These are phyloP conservation scores for Rutstroemia sp. DNA, from an alignment of 2,329 filamentous ascomycete genomes.

Conservation along the genomic window DNA sequence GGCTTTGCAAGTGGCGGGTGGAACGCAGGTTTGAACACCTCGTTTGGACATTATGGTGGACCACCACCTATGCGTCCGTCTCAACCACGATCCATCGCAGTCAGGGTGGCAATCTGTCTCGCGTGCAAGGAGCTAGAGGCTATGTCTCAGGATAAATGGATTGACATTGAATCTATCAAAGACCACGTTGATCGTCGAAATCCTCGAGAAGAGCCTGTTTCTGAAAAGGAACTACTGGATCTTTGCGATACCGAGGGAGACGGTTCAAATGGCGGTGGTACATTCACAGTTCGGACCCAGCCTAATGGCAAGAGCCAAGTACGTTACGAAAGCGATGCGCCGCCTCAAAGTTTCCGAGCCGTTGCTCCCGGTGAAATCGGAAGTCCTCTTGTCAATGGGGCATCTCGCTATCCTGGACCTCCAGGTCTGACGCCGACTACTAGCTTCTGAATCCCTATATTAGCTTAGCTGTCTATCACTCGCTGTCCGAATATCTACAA, in stretches of 20 bases:
- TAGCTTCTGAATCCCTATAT: slow-evolving; percentile 1
- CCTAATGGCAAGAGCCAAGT: slow-evolving; percentile 31
- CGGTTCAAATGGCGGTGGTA: slow-evolving; percentile 79
- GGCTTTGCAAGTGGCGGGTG: slow-evolving; percentile 25
- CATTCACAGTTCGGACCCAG: slow-evolving; percentile 50
- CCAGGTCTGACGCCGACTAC: slow-evolving; percentile 2
- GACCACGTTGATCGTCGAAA: slow-evolving; percentile 54
- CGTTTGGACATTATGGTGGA: slow-evolving; percentile 39
- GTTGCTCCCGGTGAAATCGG: slow-evolving; percentile 62
- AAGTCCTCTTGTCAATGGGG: slow-evolving; percentile 48
- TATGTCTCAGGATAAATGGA: slow-evolving; percentile 53
- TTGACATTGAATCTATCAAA: slow-evolving; percentile 59
- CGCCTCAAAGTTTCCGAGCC: slow-evolving; percentile 31
- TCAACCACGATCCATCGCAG: slow-evolving; percentile 57
- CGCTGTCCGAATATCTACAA: slow-evolving; percentile 1
- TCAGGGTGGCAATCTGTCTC: slow-evolving; percentile 68
- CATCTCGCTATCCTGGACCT: slow-evolving; percentile 2
- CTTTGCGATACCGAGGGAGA: slow-evolving; percentile 87
- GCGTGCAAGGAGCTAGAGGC: slow-evolving; percentile 60
- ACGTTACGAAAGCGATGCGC: slow-evolving; percentile 48
- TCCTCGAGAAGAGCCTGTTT: slow-evolving; percentile 37
- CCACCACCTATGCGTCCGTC: slow-evolving; percentile 36
- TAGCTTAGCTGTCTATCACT: slow-evolving; percentile 1
- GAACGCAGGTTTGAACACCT: slow-evolving; percentile 30
- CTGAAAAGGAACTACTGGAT: slow-evolving; percentile 64